Evolutionary conservation across 305 asterid genomes (phyloP), one percentile per base, ranked within the genome.

Genomic region (Striga hermonthica): DNA sequence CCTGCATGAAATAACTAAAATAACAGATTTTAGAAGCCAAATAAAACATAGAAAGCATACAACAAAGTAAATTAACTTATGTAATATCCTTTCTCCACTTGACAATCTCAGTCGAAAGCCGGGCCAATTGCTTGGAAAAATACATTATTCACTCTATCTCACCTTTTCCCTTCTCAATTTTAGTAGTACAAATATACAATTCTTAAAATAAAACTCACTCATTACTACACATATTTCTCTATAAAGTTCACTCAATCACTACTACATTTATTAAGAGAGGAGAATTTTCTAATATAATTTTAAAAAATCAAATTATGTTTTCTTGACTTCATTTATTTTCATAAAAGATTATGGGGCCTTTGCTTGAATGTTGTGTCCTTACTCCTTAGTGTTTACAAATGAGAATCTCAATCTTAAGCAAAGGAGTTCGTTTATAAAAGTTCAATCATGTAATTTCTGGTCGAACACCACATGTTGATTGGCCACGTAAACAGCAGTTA

Each of bases 1-100:
- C 97, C 99, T 93, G 97, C 85, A 87, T 34, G 63, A 54, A 64
- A 22, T 34, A 49, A 7, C 52, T 15, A 35, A 66, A 14, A 67
- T 12, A 4, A 36, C 48, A 12, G 37, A 57, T 57, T 60, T 70
- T 62, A 40, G 49, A 64, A 64, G 57, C 37, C 57, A 43, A 49
- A 28, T 12, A 45, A 48, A 40, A 68, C 44, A 35, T 45, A 49
- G 13, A 13, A 38, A 58, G 41, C 28, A 44, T 11, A 13, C 5
- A 66, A 16, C 39, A 39, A 31, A 15, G 14, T 4, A 22, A 69
- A 4, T 39, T 13, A 34, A 7, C 6, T 9, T 13, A 41, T 40
- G 9, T 54, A 6, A 9, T 22, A 34, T 37, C 8, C 6, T 15
- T 57, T 40, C 9, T 15, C 59, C 62, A 40, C 8, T 22, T 65